Percentiles rank a stretch among this genome's conserved stretches.
These are phyloP conservation scores for Arxiozyma slooffiae DNA, from an alignment of 1,139 yeast genomes.

Conservation along the genomic window DNA sequence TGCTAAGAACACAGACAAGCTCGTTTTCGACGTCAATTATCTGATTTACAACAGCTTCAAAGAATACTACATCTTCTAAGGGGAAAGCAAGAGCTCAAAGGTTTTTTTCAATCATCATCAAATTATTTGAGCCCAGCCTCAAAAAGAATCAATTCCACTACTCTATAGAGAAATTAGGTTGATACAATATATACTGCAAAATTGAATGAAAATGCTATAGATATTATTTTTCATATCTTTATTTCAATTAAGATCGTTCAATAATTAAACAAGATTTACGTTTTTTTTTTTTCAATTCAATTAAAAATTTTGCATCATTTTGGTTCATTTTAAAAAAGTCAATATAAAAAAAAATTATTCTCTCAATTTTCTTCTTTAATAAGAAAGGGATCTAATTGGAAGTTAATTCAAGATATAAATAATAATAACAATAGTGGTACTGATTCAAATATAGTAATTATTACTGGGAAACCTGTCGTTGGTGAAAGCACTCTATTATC, in stretches of 20 bases:
- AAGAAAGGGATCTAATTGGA: constrained; percentile 30
- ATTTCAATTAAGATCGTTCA: constrained; percentile 14
- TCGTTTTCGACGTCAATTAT: constrained; percentile 10
- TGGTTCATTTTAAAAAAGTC: constrained; percentile 55
- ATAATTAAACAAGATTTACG: constrained; percentile 15
- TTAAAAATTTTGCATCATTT: constrained; percentile 27
- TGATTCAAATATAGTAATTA: constrained; percentile 40
- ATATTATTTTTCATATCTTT: constrained; percentile 19
- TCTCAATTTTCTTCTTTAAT: constrained; percentile 47
- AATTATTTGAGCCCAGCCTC: constrained; percentile 15
- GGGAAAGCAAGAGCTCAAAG: constrained; percentile 22
- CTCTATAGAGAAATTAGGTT: constrained; percentile 26
- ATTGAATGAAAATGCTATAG: constrained; percentile 19
- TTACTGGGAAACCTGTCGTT: constrained; percentile 65
- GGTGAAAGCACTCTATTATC: constrained; percentile 73
- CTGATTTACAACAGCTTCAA: constrained; percentile 14
- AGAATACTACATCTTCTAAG: constrained; percentile 11
- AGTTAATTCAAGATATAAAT: constrained; percentile 11
- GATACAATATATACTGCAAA: constrained; percentile 24
- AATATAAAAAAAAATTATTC: constrained; percentile 55
- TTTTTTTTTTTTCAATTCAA: constrained; percentile 21
- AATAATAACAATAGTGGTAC: constrained; percentile 15
- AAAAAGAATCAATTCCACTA: constrained; percentile 23
- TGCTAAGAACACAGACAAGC: constrained; percentile 11
- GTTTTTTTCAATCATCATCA: constrained; percentile 20